Base-by-base conservation (phyloP, 1,139 yeast genomes). In the Meyerozyma elateridarum region DNA sequence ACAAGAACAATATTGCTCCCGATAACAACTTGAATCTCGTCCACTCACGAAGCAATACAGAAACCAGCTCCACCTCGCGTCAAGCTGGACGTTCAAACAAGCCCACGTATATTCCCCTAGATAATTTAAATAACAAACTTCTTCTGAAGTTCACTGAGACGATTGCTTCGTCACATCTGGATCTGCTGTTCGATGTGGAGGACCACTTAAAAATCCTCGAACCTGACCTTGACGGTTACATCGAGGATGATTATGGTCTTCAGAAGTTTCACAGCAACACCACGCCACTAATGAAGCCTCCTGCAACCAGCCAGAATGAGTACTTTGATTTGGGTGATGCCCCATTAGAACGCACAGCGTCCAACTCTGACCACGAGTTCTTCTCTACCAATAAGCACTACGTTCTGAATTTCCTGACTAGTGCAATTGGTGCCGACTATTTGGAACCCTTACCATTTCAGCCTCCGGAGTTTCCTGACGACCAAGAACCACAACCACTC, bases 241-340 rank as follows among this genome's bases (percentile, higher is more conserved):
- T 41, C 11, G 40, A 37, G 8, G 41, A 39, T n/a, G 39, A 32
- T 15, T 37, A 37, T 34, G 27, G 33, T 22, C 31, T 44, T 31
- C 32, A 36, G 28, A 13, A 40, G 36, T 29, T 45, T 34, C 43
- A 44, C 11, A 44, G 44, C 15, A 49, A 45, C 32, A 41, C 62
- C 13, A 67, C 73, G 0, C 73, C 73, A 0, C 52, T 57, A 6
- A 59, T 64, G 64, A 62, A 61, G 28, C 71, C 73, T 1, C 72
- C 73, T 1, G 58, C 59, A 6, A 44, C 57, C 4, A 51, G 47
- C 27, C 44, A 42, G 6, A 37, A 45, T 27, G 68, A 59, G n/a
- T 65, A 64, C 43, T 65, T 65, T 36, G 70, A 59, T 16, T 17
- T 39, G 8, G 35, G 33, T 14, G 15, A 28, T 20, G 20, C 17